Base-by-base conservation (phyloP, 2,329 filamentous ascomycete genomes). In the Paecilomyces sp. region DNA sequence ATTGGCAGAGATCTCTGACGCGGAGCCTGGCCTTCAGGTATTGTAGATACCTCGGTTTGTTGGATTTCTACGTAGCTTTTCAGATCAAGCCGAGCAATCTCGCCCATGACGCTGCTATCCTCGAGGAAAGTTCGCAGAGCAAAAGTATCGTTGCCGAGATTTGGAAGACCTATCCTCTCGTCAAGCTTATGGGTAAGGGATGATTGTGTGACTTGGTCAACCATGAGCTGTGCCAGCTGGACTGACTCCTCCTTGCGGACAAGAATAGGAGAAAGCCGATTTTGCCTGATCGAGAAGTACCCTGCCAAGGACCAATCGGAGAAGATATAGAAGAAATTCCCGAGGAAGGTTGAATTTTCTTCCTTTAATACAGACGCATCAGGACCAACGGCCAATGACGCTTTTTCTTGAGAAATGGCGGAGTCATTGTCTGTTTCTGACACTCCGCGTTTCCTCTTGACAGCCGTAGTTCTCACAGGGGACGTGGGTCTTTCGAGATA, bases 151-250 rank as follows among this genome's bases (percentile, higher is more conserved):
- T 64, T 65, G 41, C 71, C 70, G 30, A 73, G 66, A 47, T 64
- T 66, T 51, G 67, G 70, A 25, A 74, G 61, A 9, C 65, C 61
- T 33, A 69, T 61, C 25, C 60, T 55, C 5, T 65, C 68, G 53
- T 74, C 67, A 47, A 72, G 60, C 11, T 62, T 66, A 64, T 77
- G 75, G 34, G 70, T 63, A 11, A 79, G 65, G n/a, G 74, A 78
- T 12, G 77, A 78, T 62, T 79, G 77, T 2, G 75, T 77, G 54
- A 79, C 64, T 66, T 78, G 76, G 53, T 78, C 76, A 24, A 75
- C 74, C 24, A 78, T 60, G 7, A 78, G 61, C 59, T 78, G 76
- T 13, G 74, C 75, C 54, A 77, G 64, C 57, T 74, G 68, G 34
- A 76, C 68, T 30, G 74, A 69, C 47, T 70, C 67, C 54, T 77